Evolutionary conservation across 108 stramenopile genomes (phyloP).

Genomic region (Conticribra guillardii): DNA sequence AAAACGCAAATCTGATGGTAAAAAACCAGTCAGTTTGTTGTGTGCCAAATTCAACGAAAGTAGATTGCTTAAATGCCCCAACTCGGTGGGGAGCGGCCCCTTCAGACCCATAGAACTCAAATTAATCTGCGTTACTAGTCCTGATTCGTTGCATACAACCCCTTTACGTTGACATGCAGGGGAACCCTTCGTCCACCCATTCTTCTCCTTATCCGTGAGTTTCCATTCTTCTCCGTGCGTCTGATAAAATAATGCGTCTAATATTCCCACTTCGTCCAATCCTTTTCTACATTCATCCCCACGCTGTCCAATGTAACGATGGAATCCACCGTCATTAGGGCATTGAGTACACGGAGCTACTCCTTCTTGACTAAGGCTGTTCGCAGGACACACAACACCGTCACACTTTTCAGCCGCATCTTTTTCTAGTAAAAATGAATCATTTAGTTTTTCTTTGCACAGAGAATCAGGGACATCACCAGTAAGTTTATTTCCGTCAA

Average conservation of each 20-base stretch:
- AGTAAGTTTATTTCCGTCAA: slow-evolving; percentile 68
- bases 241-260: slow-evolving; percentile 45
- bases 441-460: slow-evolving; percentile 48
- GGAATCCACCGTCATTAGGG: slow-evolving; percentile 43
- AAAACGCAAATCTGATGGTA: slow-evolving; percentile 58
- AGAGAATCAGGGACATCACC: slow-evolving; percentile 36
- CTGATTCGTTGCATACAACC: slow-evolving; percentile 41
- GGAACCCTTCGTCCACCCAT: slow-evolving; percentile 31
- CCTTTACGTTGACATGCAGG: slow-evolving; percentile 39
- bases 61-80: slow-evolving; percentile 44
- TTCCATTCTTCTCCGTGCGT: slow-evolving; percentile 49
- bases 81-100: slow-evolving; percentile 36
- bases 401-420: slow-evolving; percentile 30
- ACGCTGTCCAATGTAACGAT: slow-evolving; percentile 51
- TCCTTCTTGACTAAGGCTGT: slow-evolving; percentile 40
- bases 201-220: slow-evolving; percentile 22
- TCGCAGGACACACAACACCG: slow-evolving; percentile 46
- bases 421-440: slow-evolving; percentile 32
- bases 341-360: slow-evolving; percentile 50
- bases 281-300: slow-evolving; percentile 12
- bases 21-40: slow-evolving; percentile 50
- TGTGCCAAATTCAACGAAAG: slow-evolving; percentile 38
- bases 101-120: slow-evolving; percentile 38
- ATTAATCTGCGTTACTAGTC: slow-evolving; percentile 36
- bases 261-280: slow-evolving; percentile 38